phyloP scores from a whole-genome alignment of 2,329 filamentous ascomycete species.

The Metarhizium rileyi region DNA sequence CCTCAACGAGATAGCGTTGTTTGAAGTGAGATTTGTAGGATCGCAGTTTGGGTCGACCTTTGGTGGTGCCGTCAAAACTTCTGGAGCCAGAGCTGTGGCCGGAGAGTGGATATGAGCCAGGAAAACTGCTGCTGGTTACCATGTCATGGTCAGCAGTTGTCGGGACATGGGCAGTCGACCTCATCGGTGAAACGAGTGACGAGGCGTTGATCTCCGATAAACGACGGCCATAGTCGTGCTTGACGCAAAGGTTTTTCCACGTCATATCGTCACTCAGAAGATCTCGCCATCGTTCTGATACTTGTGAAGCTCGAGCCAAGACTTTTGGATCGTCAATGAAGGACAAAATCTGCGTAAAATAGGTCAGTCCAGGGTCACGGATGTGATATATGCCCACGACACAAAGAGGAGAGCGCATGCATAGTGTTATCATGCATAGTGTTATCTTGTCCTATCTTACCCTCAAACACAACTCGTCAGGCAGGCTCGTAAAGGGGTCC shows the following conservation, averaged over 20 bases:
- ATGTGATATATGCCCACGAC: background rate
- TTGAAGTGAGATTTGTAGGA: constrained; percentile 98
- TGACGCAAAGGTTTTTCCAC: constrained; percentile 95
- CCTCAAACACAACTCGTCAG: constrained; percentile 83
- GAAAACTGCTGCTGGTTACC: constrained; percentile 30
- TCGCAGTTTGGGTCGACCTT: constrained; percentile 52
- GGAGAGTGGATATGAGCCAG: constrained; percentile 30
- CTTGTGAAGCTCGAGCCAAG: constrained; percentile 83
- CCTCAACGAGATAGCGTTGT: constrained; percentile 92
- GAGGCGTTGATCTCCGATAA: constrained; percentile 40
- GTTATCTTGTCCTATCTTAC: constrained; percentile 41
- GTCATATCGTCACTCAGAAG: constrained; percentile 93
- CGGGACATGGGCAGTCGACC: constrained; percentile 19
- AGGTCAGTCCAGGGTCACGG: background rate
- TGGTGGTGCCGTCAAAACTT: constrained; percentile 44
- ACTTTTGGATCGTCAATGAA: constrained; percentile 97
- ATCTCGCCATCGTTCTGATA: constrained; percentile 91
- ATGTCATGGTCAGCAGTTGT: constrained; percentile 27
- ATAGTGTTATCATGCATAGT: background rate
- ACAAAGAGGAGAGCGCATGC: too few relatives aligned
- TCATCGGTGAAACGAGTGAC: constrained; percentile 19
- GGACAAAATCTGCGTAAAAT: constrained; percentile 61
- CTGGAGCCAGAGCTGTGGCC: constrained; percentile 32
- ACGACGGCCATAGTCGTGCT: constrained; percentile 72
- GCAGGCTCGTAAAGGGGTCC: constrained; percentile 85